Conservation (phyloP, 768 basidiomycete species). For the Boletus insuetus region DNA sequence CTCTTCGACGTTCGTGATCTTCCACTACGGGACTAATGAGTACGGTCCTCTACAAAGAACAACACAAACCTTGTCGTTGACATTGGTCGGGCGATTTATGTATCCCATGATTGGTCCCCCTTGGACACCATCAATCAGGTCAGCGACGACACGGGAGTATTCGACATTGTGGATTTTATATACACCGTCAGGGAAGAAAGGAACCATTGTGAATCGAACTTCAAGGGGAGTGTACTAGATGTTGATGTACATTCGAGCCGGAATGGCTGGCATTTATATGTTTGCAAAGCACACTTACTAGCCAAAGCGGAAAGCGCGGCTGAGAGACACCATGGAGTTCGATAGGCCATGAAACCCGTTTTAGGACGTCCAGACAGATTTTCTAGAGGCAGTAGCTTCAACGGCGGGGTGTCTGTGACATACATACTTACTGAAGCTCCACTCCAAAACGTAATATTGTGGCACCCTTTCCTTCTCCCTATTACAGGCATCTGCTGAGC, state of each 20-base stretch:
- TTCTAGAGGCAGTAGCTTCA: no score
- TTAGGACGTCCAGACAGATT: no score
- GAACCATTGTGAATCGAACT: not conserved
- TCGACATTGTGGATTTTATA: not conserved
- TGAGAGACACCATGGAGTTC: no score
- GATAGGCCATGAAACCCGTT: no score
- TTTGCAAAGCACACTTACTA: not conserved
- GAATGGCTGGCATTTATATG: not conserved
- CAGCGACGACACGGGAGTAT: not conserved
- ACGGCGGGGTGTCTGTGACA: no score
- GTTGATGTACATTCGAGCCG: not conserved
- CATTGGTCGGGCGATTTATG: not conserved
- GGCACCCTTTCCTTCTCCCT: no score
- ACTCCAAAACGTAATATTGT: no score
- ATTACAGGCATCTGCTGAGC: no score
- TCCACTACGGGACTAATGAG: not conserved
- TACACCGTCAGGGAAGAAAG: not conserved
- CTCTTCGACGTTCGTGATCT: not conserved
- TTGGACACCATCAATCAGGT: not conserved
- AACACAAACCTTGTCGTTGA: not conserved
- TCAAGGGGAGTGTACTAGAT: not conserved
- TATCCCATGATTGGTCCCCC: not conserved
- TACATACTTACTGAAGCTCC: no score
- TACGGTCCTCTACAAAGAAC: not conserved
- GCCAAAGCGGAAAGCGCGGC: no score